Base-by-base conservation (phyloP, 2,329 filamentous ascomycete genomes). In the Hypoxylon sp. region DNA sequence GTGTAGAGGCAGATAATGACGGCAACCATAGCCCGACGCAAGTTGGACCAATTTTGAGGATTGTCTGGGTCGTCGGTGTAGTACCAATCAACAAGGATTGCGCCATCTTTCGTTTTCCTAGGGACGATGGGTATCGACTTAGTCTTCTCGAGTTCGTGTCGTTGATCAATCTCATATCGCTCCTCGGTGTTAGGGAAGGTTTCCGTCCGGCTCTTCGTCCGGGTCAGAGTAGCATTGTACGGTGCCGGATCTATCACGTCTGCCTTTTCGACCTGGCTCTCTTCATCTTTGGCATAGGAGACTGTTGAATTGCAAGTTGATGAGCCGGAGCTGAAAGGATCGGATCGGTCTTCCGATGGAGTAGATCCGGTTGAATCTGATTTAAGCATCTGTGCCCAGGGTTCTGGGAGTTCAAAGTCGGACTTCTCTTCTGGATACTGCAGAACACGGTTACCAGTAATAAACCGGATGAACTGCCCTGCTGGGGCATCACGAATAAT, bases 1-100 rank as follows among this genome's bases (percentile, higher is more conserved):
- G 88, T 90, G 80, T 86, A 90, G 3, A 87, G 69, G 63, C 84
- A 85, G 65, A 85, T 86, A 56, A 86, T 72, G 45, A 81, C 13
- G 2, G 80, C 75, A 45, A 87, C 75, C 65, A 80, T 74, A 13
- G 75, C 62, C 6, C 83, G 81, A 73, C 83, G 84, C 19, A 70
- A 55, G 63, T 79, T 76, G 17, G 80, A 78, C 86, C 86, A 88
- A 74, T 88, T 87, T 67, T 86, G 83, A 1, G 87, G 86, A 72
- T 89, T 87, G 2, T 80, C 85, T 3, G 79, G 75, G 68, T 89
- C 87, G 65, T 88, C 86, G 14, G 83, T 85, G 46, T 80, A 83
- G 74, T 88, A 74, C 71, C 71, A 73, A 41, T 72, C 67, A 23
- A 69, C 68, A n/a, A 75, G 73, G 10, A 79, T 76, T 3, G 72